These are phyloP conservation scores for Aspergillus versicolor DNA, from an alignment of 2,329 filamentous ascomycete genomes.

Conservation along the genomic window DNA sequence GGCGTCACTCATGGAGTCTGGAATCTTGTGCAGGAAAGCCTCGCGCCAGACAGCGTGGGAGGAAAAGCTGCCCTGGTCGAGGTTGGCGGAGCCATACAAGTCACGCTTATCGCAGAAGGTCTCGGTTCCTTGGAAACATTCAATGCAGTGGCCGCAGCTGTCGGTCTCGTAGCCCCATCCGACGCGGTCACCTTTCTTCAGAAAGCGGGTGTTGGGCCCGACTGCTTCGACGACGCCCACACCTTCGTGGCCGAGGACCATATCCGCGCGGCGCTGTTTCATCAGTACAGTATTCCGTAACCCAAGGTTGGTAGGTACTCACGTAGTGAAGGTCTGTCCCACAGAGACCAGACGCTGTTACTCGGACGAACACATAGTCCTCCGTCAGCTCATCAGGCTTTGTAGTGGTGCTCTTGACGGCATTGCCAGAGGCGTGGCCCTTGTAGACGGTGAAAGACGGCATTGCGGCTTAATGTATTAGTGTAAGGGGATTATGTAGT, in stretches of 20 bases:
- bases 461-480: background rate
- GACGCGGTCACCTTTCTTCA: no score
- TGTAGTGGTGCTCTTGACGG: constrained; percentile 10
- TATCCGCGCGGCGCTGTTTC: no score
- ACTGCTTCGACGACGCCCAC: no score
- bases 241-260: no score
- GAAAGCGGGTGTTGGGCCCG: no score
- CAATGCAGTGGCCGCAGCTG: no score
- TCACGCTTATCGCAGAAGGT: constrained; percentile 28
- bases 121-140: constrained; percentile 8
- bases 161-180: no score
- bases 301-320: background rate
- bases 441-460: constrained; percentile 8
- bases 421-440: constrained; percentile 2
- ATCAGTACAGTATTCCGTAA: no score
- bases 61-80: constrained; percentile 38
- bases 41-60: constrained; percentile 39
- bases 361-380: constrained; percentile 6
- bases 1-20: constrained; percentile 6
- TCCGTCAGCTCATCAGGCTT: constrained; percentile 7
- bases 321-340: constrained; percentile 13
- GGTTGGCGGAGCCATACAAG: constrained; percentile 32
- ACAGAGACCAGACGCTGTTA: constrained; percentile 12
- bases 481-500: no score
- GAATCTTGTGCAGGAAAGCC: constrained; percentile 36